phyloP scores from a whole-genome alignment of 208 protist species.

The Crithidia fasciculata region DNA sequence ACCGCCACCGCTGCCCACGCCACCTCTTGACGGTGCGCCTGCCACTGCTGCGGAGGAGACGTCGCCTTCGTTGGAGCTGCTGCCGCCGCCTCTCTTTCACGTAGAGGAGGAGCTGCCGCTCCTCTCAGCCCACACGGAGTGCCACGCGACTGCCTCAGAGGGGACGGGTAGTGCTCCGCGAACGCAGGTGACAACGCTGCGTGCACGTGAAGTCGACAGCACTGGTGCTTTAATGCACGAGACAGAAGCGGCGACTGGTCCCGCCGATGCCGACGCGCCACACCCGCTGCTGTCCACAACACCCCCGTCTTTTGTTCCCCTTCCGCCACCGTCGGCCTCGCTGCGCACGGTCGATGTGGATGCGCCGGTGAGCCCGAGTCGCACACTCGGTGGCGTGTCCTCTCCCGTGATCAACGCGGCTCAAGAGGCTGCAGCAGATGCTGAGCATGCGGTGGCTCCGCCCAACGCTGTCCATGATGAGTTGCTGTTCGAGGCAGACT shows the following conservation, averaged over 20 bases:
- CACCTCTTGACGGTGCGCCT: not conserved
- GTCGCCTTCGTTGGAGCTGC: not conserved
- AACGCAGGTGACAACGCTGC: no score
- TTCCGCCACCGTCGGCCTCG: not conserved
- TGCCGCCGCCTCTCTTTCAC: conserved; percentile 7
- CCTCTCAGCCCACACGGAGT: not conserved
- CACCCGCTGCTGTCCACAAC: no score
- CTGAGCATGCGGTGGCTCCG: not conserved
- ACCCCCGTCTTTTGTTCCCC: not conserved
- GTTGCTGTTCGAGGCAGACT: conserved; percentile 29
- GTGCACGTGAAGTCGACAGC: conserved; percentile 32
- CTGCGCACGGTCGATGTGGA: not conserved
- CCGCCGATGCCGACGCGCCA: no score
- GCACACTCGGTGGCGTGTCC: no score
- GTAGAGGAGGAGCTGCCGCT: conserved; percentile 80
- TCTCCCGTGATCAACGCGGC: no score
- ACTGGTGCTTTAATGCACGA: no score
- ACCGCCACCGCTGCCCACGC: not conserved
- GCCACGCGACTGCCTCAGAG: no score
- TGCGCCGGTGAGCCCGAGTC: not conserved
- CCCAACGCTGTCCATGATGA: conserved; percentile 13
- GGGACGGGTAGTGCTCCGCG: no score
- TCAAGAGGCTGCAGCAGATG: not conserved
- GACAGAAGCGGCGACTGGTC: no score
- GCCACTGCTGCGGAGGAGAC: not conserved